Base-by-base conservation (phyloP, 2,329 filamentous ascomycete species). In the Fusarium sp. region DNA sequence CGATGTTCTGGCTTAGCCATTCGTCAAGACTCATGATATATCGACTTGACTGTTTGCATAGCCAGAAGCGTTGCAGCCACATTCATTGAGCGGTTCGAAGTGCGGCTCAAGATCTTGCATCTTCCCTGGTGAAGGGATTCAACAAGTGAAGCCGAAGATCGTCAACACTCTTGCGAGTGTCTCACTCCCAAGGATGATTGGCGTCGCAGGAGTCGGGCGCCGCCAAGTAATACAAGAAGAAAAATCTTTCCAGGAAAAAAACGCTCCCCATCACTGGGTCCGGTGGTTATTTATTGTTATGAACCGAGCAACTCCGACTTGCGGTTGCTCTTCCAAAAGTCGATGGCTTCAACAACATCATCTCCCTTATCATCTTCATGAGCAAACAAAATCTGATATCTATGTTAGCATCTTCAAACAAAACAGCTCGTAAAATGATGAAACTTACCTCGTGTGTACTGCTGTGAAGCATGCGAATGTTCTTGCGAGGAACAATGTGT, bases 391-490 rank as follows among this genome's bases (percentile, higher is more conserved):
- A 99, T 98, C 96, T 99, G 39, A 23, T 10, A 24, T 42, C n/a
- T 21, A 29, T 35, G 56, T 76, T 60, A 75, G 56, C n/a, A 26
- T 41, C 8, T 29, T 20, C 35, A 11, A 8, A 11, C n/a, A n/a
- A 28, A 24, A 29, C 6, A n/a, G 15, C 8, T 6, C 28, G 26
- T n/a, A 29, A 8, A 5, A 29, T 21, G 29, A 23, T 24, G 2
- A 52, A 35, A 49, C 69, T 82, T 84, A 97, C 96, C 91, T 99
- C 96, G 84, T 97, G 90, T 62, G 95, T 97, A 75, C 93, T 97
- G 79, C 94, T 95, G 82, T 99, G 96, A 72, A 99, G 85, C 94
- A 98, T 98, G 76, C 96, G 90, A 75, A 98, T 97, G 77, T 97
- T 98, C 86, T 93, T 97, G 76, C 94, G 94, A 60, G 94, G 97